Conservation (phyloP, 495 filamentous ascomycete species). For the Daldinia concentrica region DNA sequence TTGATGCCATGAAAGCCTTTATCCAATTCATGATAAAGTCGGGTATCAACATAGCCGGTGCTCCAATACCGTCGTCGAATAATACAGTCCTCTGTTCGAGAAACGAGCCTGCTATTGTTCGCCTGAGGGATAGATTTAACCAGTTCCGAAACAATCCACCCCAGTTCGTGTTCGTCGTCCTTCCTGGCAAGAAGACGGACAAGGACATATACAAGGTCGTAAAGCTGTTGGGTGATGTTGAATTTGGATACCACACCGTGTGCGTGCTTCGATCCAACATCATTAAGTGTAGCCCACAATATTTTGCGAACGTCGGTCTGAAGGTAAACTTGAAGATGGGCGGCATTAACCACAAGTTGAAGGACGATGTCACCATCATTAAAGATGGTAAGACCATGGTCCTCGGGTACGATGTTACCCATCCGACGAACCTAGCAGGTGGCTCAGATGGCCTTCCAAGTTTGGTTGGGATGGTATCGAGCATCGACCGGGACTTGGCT, state of each 20-base stretch:
- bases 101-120: neutral
- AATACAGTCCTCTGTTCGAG: neutral
- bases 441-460: constrained; percentile 64
- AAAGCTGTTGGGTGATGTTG: constrained; percentile 73
- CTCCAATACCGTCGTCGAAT: neutral
- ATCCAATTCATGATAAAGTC: constrained; percentile 48
- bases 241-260: constrained; percentile 70
- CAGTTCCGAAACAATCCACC: constrained; percentile 41
- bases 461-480: constrained; percentile 80
- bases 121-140: constrained; percentile 34
- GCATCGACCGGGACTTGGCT: constrained; percentile 65
- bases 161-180: constrained; percentile 69
- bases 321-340: constrained; percentile 91
- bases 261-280: constrained; percentile 67
- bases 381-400: constrained; percentile 73
- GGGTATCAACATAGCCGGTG: constrained; percentile 47
- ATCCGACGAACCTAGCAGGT: constrained; percentile 77
- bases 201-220: constrained; percentile 69
- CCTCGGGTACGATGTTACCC: constrained; percentile 87
- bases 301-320: constrained; percentile 77
- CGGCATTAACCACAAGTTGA: constrained; percentile 75
- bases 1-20: constrained; percentile 45
- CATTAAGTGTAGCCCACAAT: constrained; percentile 53
- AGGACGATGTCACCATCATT: constrained; percentile 62
- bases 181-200: constrained; percentile 59